Percentiles rank a stretch among this genome's conserved stretches.
phyloP scores from a whole-genome alignment of 306 rosid species.

The Citrullus colocynthis region DNA sequence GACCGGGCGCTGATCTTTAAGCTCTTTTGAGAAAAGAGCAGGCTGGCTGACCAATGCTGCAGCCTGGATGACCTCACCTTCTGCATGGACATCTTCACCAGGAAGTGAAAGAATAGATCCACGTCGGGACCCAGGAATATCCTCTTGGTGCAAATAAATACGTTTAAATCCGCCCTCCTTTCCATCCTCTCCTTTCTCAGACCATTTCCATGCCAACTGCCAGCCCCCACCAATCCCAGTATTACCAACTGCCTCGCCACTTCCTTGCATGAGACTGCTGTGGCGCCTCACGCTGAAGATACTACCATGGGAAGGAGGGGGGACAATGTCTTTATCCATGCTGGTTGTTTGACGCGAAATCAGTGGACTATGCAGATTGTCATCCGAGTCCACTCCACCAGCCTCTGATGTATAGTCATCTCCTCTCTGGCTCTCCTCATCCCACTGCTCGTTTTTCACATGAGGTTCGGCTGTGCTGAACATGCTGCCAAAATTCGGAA shows the following conservation, averaged over 20 bases:
- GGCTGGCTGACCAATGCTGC: constrained; percentile 90
- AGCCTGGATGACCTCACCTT: constrained; percentile 71
- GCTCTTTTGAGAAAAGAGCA: constrained; percentile 63
- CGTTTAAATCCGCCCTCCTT: constrained; percentile 66
- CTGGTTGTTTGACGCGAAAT: constrained; percentile 81
- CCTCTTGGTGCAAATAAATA: constrained; percentile 76
- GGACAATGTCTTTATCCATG: constrained; percentile 60
- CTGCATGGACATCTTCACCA: constrained; percentile 40
- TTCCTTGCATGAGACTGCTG: constrained; percentile 73
- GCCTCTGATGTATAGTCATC: constrained; percentile 54
- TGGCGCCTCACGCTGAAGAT: constrained; percentile 51
- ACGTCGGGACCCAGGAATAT: constrained; percentile 47
- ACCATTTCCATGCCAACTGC: constrained; percentile 97
- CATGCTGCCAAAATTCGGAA: constrained; percentile 81
- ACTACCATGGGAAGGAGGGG: constrained; percentile 70
- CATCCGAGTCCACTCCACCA: constrained; percentile 63
- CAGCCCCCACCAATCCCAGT: constrained; percentile 94
- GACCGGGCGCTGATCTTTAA: constrained; percentile 39
- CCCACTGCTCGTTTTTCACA: constrained; percentile 48
- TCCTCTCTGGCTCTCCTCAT: constrained; percentile 74
- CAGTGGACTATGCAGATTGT: constrained; percentile 73
- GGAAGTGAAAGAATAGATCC: constrained; percentile 70
- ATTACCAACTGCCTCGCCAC: constrained; percentile 51
- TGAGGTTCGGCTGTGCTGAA: constrained; percentile 61
- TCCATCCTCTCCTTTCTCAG: constrained; percentile 60